These are phyloP conservation scores for Geranium brycei DNA, from an alignment of 345 rosid genomes.

Conservation along the genomic window DNA sequence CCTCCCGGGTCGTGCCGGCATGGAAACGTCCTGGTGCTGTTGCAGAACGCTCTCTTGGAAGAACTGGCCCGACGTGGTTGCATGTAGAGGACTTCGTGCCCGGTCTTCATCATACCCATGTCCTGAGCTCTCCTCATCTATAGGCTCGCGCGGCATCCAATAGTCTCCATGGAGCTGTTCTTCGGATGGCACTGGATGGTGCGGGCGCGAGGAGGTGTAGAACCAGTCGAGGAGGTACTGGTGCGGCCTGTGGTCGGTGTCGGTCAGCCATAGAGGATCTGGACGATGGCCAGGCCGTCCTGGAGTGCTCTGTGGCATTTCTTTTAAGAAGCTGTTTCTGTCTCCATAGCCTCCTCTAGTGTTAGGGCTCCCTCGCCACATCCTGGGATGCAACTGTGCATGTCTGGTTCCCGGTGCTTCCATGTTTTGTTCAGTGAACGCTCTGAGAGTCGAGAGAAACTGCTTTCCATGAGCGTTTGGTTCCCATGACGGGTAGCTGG, in stretches of 20 bases:
- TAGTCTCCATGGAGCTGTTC: slow-evolving; percentile 24
- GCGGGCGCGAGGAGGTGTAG: slow-evolving; percentile 44
- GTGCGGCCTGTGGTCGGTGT: slow-evolving; percentile 55
- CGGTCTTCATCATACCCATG: slow-evolving; percentile 14
- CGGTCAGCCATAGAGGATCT: slow-evolving; percentile 59
- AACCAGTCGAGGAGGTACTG: slow-evolving; percentile 92
- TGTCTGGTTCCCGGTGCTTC: slow-evolving; percentile 16
- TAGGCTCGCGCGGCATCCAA: slow-evolving; percentile 25
- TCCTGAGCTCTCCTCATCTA: slow-evolving; percentile 20
- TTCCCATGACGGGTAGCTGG: slow-evolving; percentile 83
- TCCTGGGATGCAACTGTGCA: slow-evolving; percentile 19
- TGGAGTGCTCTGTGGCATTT: slow-evolving; percentile 25
- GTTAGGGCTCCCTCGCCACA: slow-evolving; percentile 10
- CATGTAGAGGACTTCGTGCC: slow-evolving; percentile 25
- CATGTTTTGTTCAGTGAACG: slow-evolving; percentile 67
- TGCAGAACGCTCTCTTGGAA: slow-evolving; percentile 40
- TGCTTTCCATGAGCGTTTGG: slow-evolving; percentile 72
- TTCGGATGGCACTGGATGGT: slow-evolving; percentile 10
- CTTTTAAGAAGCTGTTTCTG: slow-evolving; percentile 34
- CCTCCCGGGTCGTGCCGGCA: slow-evolving; percentile 19
- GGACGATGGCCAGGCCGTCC: slow-evolving; percentile 18
- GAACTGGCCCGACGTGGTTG: slow-evolving; percentile 38
- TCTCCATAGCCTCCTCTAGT: slow-evolving; percentile 25
- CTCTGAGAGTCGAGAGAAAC: slow-evolving; percentile 53
- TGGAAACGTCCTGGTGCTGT: slow-evolving; percentile 32